Conservation (phyloP, 352 stramenopile species). For the Globisporangium apiculatum region DNA sequence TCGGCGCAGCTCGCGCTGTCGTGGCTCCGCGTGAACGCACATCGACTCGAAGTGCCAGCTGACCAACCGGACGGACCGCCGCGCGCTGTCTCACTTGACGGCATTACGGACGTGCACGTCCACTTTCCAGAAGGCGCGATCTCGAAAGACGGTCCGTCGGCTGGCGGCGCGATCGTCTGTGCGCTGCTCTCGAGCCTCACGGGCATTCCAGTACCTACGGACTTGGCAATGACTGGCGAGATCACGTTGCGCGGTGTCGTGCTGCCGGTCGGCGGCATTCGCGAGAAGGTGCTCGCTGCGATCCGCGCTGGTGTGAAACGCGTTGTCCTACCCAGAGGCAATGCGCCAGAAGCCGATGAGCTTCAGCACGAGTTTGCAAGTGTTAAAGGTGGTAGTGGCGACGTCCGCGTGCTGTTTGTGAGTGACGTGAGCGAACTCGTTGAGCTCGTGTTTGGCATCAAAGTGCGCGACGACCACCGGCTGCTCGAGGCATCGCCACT, state of each 20-base stretch:
- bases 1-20: conserved; percentile 79
- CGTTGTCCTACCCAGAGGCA: conserved; percentile 68
- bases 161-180: conserved; percentile 81
- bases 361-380: conserved; percentile 51
- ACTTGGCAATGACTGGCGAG: conserved; percentile 87
- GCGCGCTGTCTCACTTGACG: conserved; percentile 37
- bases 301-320: conserved; percentile 81
- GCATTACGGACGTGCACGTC: conserved; percentile 73
- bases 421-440: conserved; percentile 62
- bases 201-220: conserved; percentile 51
- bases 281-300: conserved; percentile 86
- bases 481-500: conserved; percentile 19
- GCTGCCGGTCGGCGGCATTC: conserved; percentile 87
- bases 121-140: conserved; percentile 88
- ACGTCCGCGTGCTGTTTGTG: conserved; percentile 58
- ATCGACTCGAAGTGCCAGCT: conserved; percentile 40
- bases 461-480: conserved; percentile 30
- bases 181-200: conserved; percentile 76
- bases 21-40: conserved; percentile 66
- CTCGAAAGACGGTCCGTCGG: conserved; percentile 86
- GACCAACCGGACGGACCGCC: conserved; percentile 11
- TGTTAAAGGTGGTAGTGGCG: conserved; percentile 18
- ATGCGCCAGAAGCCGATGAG: conserved; percentile 68
- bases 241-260: conserved; percentile 84
- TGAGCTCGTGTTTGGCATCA: conserved; percentile 62